Evolutionary conservation across 2,329 filamentous ascomycete species (phyloP).

Genomic region (Trichoderma afroharzianum): DNA sequence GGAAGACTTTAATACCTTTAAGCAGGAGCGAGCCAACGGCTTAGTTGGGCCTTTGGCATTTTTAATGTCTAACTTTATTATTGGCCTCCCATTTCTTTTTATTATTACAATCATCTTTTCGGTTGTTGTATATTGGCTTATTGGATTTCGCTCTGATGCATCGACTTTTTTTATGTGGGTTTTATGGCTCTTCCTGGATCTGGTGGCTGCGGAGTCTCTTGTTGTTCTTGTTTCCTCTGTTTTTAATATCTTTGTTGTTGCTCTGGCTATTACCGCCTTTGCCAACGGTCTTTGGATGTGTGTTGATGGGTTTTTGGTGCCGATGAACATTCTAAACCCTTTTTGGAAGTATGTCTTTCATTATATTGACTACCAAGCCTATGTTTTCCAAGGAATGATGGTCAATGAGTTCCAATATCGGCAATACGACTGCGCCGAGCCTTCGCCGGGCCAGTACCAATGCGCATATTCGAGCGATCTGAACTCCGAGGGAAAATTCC

Average conservation of each 20-base stretch:
- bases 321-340: slow-evolving; percentile 66
- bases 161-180: slow-evolving; percentile 72
- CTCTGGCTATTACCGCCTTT: slow-evolving; percentile 76
- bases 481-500: slow-evolving; percentile 58
- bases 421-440: background rate
- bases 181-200: slow-evolving; percentile 81
- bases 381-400: slow-evolving; percentile 92
- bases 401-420: slow-evolving; percentile 67
- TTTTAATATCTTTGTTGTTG: slow-evolving; percentile 75
- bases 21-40: slow-evolving; percentile 73
- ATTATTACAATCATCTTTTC: slow-evolving; percentile 74
- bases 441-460: slow-evolving; percentile 61
- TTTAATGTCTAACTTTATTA: slow-evolving; percentile 74
- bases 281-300: slow-evolving; percentile 89
- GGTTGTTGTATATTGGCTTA: slow-evolving; percentile 73
- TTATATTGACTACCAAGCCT: slow-evolving; percentile 83
- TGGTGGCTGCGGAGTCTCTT: slow-evolving; percentile 76
- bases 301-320: slow-evolving; percentile 77
- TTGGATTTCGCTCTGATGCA: slow-evolving; percentile 65
- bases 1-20: slow-evolving; percentile 25
- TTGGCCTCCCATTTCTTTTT: slow-evolving; percentile 78
- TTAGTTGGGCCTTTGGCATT: slow-evolving; percentile 73
- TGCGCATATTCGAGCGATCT: slow-evolving; percentile 53
- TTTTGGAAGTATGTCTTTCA: slow-evolving; percentile 88
- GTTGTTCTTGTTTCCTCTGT: slow-evolving; percentile 72